These are phyloP conservation scores for Crataegus laevigata DNA, from an alignment of 306 rosid genomes.

Conservation along the genomic window DNA sequence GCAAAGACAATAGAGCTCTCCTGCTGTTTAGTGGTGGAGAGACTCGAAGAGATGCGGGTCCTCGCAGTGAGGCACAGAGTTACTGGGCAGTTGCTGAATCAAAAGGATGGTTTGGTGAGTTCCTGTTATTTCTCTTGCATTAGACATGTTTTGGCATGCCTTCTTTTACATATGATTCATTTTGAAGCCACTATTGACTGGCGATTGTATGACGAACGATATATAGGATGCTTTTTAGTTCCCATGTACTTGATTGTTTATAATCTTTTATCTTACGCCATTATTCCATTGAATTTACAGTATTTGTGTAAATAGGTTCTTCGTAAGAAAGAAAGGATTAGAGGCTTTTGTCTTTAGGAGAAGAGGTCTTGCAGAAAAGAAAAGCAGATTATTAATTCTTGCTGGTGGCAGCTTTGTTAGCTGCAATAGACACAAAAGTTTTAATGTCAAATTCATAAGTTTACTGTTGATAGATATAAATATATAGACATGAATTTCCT, in stretches of 20 bases:
- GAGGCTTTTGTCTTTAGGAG: neutral
- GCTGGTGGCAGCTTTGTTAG: neutral
- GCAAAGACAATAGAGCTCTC: slow-evolving; percentile 53
- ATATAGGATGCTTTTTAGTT: neutral
- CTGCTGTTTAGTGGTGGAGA: slow-evolving; percentile 95
- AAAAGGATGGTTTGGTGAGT: slow-evolving; percentile 86
- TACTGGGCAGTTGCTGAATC: slow-evolving; percentile 89
- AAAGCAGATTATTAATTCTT: neutral
- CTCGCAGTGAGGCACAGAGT: slow-evolving; percentile 95
- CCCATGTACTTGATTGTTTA: neutral
- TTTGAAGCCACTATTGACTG: neutral
- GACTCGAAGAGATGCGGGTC: slow-evolving; percentile 82
- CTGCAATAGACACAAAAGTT: neutral
- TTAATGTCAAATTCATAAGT: neutral
- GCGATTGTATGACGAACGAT: neutral
- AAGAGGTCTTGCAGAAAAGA: neutral
- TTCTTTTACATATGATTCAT: neutral
- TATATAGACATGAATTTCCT: neutral
- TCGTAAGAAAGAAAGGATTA: neutral
- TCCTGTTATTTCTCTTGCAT: neutral
- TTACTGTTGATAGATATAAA: neutral
- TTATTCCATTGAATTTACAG: neutral
- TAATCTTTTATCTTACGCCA: neutral
- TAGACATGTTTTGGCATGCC: neutral
- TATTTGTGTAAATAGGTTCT: neutral